Evolutionary conservation across 805 yeast genomes (phyloP), one percentile per base, ranked within the genome.

Genomic region (Wickerhamiella alocasiicola): DNA sequence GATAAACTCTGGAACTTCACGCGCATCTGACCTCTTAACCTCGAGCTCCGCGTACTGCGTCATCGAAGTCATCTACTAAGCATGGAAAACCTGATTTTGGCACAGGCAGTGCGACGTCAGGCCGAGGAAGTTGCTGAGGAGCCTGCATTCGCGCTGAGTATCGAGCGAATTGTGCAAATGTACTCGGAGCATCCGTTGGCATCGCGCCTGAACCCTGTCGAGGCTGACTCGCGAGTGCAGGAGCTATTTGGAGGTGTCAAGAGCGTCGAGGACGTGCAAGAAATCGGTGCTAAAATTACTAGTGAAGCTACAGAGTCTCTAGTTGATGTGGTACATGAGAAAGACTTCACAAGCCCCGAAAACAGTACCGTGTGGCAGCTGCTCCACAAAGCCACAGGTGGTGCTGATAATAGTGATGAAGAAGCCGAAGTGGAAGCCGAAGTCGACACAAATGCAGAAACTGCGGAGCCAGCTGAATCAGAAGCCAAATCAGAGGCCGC

Each of bases 31-130:
- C 21, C 20, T 13, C 9, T 28, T 28, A n/a, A 19, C 32, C 27
- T 24, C 32, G n/a, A 36, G 11, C 32, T 36, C 27, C 17, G 39
- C 39, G 15, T 20, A 27, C 23, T 27, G 31, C 25, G 11, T 26
- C 18, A 18, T 26, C 19, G 15, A 13, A 29, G 19, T 31, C 18
- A 20, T 26, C 18, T n/a, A 27, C 6, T 6, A 7, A 27, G 23
- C 23, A 37, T 37, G 41, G 35, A 37, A 16, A 30, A 30, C 17
- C 15, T 37, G 30, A 17, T 16, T 16, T 18, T 30, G 41, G 41
- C 41, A 3, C 41, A 30, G 19, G 41, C 41, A 19, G 41, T 37
- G 20, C 18, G 29, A 9, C n/a, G 6, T 13, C 29, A 24, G n/a
- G 35, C 23, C 6, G 16, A 12, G 2, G 35, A 21, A 31, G 17